phyloP scores from a whole-genome alignment of 352 stramenopile species.

The Aphanomyces astaci region DNA sequence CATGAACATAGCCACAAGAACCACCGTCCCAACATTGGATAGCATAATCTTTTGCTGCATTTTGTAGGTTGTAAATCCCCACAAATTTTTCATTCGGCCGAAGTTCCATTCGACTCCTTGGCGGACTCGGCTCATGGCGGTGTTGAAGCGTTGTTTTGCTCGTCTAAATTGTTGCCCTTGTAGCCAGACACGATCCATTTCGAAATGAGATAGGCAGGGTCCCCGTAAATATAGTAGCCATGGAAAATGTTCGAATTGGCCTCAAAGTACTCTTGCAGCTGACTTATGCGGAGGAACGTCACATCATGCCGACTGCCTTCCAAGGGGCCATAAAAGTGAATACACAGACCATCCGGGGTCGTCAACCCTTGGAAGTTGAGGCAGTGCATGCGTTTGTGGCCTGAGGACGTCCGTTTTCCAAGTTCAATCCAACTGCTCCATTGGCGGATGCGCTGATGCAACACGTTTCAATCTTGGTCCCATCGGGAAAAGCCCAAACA shows the following conservation, averaged over 20 bases:
- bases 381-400: slow-evolving; percentile 3
- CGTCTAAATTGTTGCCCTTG: no score
- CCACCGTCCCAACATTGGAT: background rate
- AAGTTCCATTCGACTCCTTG: slow-evolving; percentile 25
- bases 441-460: background rate
- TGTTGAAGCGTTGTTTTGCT: background rate
- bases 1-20: background rate
- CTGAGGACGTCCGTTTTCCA: background rate
- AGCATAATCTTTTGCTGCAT: background rate
- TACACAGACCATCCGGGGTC: background rate
- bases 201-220: slow-evolving; percentile 20
- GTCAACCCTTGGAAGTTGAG: slow-evolving; percentile 1
- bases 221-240: background rate
- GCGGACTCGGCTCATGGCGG: background rate
- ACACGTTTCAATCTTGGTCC: slow-evolving; percentile 13
- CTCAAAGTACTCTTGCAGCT: no score
- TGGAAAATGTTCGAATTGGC: no score
- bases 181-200: slow-evolving; percentile 8
- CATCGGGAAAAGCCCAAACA: slow-evolving; percentile 9
- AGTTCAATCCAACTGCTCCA: background rate
- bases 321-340: slow-evolving; percentile 1
- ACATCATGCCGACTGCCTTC: background rate
- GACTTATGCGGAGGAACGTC: no score
- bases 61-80: slow-evolving; percentile 21
- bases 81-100: slow-evolving; percentile 17